These are phyloP conservation scores for Tolypocladium capitatum DNA, from an alignment of 2,329 filamentous ascomycete species.

Conservation along the genomic window DNA sequence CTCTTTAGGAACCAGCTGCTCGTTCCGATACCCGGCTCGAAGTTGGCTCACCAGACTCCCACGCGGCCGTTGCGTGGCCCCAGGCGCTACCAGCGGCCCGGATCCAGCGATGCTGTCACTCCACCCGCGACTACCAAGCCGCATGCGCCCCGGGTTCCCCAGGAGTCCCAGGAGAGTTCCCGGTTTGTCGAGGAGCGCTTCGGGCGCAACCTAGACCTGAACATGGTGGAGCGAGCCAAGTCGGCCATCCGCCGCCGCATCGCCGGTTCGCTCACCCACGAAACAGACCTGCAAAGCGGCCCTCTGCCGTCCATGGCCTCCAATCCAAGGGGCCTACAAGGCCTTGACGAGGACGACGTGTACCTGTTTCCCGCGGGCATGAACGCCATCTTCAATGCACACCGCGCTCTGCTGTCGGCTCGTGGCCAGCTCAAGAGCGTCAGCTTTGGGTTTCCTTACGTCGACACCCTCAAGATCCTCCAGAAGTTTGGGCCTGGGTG, in stretches of 20 bases:
- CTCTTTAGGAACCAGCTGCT: constrained; percentile 58
- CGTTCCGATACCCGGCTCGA: constrained; percentile 15
- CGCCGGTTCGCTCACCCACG: constrained; percentile 65
- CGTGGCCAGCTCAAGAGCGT: constrained; percentile 61
- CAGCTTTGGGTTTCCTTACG: constrained; percentile 93
- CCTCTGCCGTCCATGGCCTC: constrained; percentile 14
- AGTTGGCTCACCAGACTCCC: constrained; percentile 12
- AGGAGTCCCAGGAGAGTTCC: constrained; percentile 49
- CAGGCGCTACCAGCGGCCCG: constrained; percentile 58
- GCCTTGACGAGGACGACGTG: constrained; percentile 73
- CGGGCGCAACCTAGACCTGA: constrained; percentile 75
- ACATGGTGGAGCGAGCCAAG: constrained; percentile 68
- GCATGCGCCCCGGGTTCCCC: constrained; percentile 8
- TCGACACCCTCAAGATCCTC: constrained; percentile 89
- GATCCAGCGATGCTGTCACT: constrained; percentile 24
- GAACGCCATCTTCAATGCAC: constrained; percentile 87
- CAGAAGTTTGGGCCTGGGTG: constrained; percentile 89
- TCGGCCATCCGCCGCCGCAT: constrained; percentile 78
- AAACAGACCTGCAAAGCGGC: constrained; percentile 39
- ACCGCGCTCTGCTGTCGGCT: constrained; percentile 56
- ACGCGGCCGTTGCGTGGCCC: constrained; percentile 53
- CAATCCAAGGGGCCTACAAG: constrained; percentile 43
- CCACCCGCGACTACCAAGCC: constrained; percentile 8
- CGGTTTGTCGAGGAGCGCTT: constrained; percentile 90
- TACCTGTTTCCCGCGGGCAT: constrained; percentile 84